Evolutionary conservation across 768 basidiomycete species (phyloP), one percentile per base, ranked within the genome.

Genomic region (Coprinopsis strossmayeri): DNA sequence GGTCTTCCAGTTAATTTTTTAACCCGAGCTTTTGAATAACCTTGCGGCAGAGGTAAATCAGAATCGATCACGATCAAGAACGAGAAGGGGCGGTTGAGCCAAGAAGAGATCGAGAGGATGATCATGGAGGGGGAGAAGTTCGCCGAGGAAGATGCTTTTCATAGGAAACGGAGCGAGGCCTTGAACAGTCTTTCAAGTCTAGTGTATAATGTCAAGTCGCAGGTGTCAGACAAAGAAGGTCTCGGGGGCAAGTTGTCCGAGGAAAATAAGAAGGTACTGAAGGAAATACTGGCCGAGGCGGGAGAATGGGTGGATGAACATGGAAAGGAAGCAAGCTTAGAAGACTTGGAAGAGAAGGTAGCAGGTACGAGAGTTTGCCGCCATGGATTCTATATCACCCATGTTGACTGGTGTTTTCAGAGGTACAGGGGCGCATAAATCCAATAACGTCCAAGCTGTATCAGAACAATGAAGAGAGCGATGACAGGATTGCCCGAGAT

Each of bases 271-370:
- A 70, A 72, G 62, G 72, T 69, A n/a, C 66, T 92, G 43, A 64
- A 77, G 41, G 76, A 73, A 2, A 68, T 75, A 34, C 64, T 91
- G 62, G 81, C 83, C 67, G 87, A 88, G 54, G 78, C 75, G 42
- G 70, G 72, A 25, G 80, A 84, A 42, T 93, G 90, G 88, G 70
- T 90, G 48, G 90, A 93, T 15, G 74, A 81, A 53, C 69, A 83
- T 58, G 77, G 79, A 10, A 65, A 73, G 39, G 65, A 64, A 12
- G 91, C 90, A 2, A 69, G 70, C 23, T 74, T 82, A 30, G 87
- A 87, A 52, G 87, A 88, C 45, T 66, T 89, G 39, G 88, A 91
- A 63, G 88, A 91, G 68, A 86, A 87, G 68, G 65, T 87, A 53
- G 64, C 68, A 24, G 73, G 69, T 67, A 45, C 3, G 63, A 56